Evolutionary conservation across 176 grass and related monocot species (phyloP).

Genomic region (Phyllostachys edulis): DNA sequence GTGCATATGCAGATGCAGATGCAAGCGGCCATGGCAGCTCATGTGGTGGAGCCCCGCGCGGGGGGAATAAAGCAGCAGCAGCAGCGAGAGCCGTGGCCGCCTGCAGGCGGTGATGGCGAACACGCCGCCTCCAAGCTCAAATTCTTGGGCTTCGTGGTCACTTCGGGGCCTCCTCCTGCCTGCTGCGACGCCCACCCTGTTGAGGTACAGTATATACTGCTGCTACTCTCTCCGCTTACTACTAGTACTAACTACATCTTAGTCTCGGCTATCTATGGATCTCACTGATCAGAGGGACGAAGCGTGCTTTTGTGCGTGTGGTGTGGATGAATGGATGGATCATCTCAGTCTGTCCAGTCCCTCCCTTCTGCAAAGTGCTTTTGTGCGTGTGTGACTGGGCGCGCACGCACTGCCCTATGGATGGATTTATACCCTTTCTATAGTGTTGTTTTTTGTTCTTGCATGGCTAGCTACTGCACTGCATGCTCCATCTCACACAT

Average conservation of each 20-base stretch:
- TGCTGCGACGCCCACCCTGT: constrained; percentile 14
- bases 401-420: not conserved
- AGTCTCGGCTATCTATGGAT: not conserved
- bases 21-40: constrained; percentile 25
- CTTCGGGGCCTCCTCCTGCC: not conserved
- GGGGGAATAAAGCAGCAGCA: constrained; percentile 21
- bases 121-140: constrained; percentile 15
- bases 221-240: too few species aligned
- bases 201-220: constrained; percentile 7
- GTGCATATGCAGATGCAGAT: constrained; percentile 19
- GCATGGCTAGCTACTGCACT: not conserved
- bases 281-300: constrained; percentile 15
- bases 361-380: not conserved
- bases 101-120: not conserved
- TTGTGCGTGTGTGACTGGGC: not conserved
- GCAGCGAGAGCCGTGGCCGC: not conserved
- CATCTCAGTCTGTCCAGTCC: not conserved
- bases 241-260: not conserved
- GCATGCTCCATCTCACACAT: not conserved
- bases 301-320: not conserved
- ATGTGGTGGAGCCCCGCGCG: constrained; percentile 16
- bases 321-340: constrained; percentile 18
- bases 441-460: constrained; percentile 2
- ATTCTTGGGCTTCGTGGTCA: constrained; percentile 46
- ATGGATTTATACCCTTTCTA: not conserved